Evolutionary conservation across 306 rosid species (phyloP), one percentile per base, ranked within the genome.

Genomic region (Cicer judaicum): DNA sequence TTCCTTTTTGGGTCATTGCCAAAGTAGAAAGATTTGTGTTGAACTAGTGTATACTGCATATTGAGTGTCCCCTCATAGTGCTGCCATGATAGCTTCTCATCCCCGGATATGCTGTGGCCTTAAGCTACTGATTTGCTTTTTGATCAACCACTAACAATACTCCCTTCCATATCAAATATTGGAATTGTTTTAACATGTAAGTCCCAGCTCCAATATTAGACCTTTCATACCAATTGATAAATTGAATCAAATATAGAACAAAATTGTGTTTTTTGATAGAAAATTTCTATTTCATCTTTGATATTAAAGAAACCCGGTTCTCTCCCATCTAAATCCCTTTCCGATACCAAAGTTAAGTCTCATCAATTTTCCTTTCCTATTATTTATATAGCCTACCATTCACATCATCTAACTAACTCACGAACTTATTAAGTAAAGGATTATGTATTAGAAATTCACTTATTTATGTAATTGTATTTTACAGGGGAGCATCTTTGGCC

Each of bases 401-500:
- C 19, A 34, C 24, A 7, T 61, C 39, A 10, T 14, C 43, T 34
- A 34, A 60, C 66, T 59, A 24, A 11, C 53, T 47, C 15, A 12
- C 57, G 0, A 14, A 52, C 57, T 15, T 7, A 52, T 15, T 7
- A 52, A 52, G 29, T 24, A 24, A 24, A 24, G 29, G 29, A 24
- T 24, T 24, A 24, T 7, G 2, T 6, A 34, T 57, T 29, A 8
- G n/a, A n/a, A 57, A 47, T 42, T 72, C 10, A 29, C 63, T 80
- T 50, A 38, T 46, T 79, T 62, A 64, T 65, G 14, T 24, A 18
- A 29, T 36, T 10, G 44, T 29, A 55, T 75, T 69, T 75, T 48
- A 40, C 80, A 88, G 91, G 96, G 86, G 96, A 88, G 73, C 93
- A 87, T 81, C 87, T 88, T 41, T 88, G 96, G 93, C 96, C 96